Conservation (phyloP, 331 rosid genomes). For the Cydonia oblonga region DNA sequence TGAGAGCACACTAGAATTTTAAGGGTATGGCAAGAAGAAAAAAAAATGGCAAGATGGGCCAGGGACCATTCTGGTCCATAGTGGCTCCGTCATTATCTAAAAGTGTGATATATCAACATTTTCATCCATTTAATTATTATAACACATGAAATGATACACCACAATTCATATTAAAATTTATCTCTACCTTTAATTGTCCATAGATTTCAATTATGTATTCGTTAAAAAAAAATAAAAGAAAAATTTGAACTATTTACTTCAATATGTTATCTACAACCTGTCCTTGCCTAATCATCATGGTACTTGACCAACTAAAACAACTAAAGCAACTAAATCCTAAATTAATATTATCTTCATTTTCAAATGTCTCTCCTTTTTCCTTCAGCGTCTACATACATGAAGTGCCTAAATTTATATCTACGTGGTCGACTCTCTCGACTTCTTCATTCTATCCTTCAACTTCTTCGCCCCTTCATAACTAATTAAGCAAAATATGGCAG, state of each 20-base stretch:
- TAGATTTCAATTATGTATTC: neutral
- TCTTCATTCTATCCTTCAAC: neutral
- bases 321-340: constrained; percentile 30
- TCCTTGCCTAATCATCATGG: constrained; percentile 7
- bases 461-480: neutral
- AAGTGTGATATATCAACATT: too few species aligned
- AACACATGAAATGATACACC: too few species aligned
- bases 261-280: neutral
- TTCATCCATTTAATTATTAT: too few species aligned
- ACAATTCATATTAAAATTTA: too few species aligned
- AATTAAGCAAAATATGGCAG: constrained; percentile 24
- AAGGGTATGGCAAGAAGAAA: too few species aligned
- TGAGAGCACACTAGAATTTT: too few species aligned
- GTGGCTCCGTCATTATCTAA: too few species aligned
- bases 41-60: too few species aligned
- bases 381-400: neutral
- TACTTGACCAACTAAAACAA: constrained; percentile 39
- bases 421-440: neutral
- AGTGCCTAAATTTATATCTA: too few species aligned
- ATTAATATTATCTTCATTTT: neutral
- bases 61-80: too few species aligned
- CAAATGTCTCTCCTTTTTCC: neutral
- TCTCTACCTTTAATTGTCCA: too few species aligned
- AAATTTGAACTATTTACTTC: neutral
- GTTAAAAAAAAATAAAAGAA: neutral